Conservation (phyloP, 768 basidiomycete species). For the Russula abietina region DNA sequence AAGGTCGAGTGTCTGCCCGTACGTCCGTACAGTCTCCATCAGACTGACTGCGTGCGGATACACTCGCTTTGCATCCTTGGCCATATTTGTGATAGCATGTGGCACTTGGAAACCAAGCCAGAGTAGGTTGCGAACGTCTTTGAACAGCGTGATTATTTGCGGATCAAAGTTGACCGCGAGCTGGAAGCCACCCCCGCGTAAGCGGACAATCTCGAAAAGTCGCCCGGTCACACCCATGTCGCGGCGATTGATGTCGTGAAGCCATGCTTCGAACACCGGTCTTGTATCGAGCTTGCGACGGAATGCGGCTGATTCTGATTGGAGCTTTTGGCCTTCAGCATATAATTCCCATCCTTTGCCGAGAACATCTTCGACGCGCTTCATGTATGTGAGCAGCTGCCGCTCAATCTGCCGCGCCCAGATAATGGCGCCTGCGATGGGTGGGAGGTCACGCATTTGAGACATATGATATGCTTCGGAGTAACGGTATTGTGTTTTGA, state of each 20-base stretch:
- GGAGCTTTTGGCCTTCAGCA: slow-evolving; percentile 97
- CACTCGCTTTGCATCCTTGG: slow-evolving; percentile 96
- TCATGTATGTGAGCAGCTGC: slow-evolving; percentile 95
- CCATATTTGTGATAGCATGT: slow-evolving; percentile 91
- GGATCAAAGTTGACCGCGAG: slow-evolving; percentile 97
- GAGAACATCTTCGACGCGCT: slow-evolving; percentile 96
- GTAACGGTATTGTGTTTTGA: slow-evolving; percentile 93
- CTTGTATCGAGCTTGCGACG: slow-evolving; percentile 93
- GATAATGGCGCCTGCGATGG: slow-evolving; percentile 96
- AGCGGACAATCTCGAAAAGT: slow-evolving; percentile 82
- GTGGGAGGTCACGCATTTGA: slow-evolving; percentile 95
- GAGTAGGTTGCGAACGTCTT: slow-evolving; percentile 91
- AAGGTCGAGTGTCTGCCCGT: slow-evolving; percentile 89
- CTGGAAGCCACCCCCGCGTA: slow-evolving; percentile 72
- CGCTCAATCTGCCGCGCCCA: slow-evolving; percentile 99
- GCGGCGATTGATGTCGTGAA: slow-evolving; percentile 88
- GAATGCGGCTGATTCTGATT: slow-evolving; percentile 86
- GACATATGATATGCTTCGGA: slow-evolving; percentile 98
- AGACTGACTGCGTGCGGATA: slow-evolving; percentile 96
- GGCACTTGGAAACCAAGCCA: slow-evolving; percentile 97
- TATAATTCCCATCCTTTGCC: slow-evolving; percentile 98
- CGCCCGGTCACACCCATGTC: slow-evolving; percentile 90
- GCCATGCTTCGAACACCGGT: slow-evolving; percentile 94
- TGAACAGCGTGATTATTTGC: slow-evolving; percentile 97
- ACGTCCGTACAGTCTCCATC: slow-evolving; percentile 99